Percentiles rank a stretch among this genome's conserved stretches.
Conservation (phyloP, 2,329 filamentous ascomycete genomes). For the Colletotrichum noveboracense region DNA sequence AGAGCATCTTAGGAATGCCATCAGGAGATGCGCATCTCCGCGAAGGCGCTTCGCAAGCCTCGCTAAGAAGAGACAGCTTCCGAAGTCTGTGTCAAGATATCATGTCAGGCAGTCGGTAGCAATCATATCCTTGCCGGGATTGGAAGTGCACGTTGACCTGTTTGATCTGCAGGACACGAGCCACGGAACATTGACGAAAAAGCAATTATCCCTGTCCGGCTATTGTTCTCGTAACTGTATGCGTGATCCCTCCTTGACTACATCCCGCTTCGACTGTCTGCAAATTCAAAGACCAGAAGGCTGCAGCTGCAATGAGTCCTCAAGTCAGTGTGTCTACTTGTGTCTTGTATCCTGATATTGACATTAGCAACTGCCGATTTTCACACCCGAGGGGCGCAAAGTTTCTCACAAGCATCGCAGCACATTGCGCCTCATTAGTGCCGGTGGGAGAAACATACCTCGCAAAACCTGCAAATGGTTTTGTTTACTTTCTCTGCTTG, state of each 20-base stretch:
- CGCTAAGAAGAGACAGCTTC: background rate
- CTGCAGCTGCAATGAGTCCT: background rate
- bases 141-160: background rate
- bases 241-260: background rate
- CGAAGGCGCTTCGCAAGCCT: background rate
- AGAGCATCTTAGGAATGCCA: background rate
- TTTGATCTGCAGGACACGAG: background rate
- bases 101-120: background rate
- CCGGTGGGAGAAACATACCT: background rate
- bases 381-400: background rate
- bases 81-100: background rate
- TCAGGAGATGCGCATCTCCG: background rate
- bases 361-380: background rate
- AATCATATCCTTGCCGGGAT: background rate
- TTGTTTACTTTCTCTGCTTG: fast-evolving
- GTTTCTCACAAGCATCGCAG: background rate
- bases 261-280: background rate
- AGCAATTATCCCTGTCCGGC: background rate
- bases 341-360: background rate
- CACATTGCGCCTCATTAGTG: background rate
- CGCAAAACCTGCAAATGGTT: fast-evolving
- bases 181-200: background rate
- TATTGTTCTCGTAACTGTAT: background rate
- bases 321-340: background rate
- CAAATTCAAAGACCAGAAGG: background rate